Evolutionary conservation across 2,329 filamentous ascomycete species (phyloP).

Genomic region (Ceratocystis alfenasii): DNA sequence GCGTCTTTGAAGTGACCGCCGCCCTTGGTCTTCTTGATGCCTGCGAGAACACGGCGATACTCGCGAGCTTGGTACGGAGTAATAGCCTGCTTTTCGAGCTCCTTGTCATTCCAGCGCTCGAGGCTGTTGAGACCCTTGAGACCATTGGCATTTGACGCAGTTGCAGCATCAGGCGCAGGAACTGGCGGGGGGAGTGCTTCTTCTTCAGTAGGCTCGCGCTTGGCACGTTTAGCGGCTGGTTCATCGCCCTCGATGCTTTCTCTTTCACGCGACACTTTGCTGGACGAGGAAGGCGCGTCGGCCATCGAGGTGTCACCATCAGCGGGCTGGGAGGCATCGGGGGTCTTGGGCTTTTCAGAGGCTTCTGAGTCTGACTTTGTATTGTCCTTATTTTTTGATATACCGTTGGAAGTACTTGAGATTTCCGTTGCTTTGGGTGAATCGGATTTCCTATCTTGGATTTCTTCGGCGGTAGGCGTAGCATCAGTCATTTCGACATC

Average conservation of each 20-base stretch:
- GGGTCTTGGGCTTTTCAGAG: conserved; percentile 10
- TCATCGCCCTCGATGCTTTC: conserved; percentile 58
- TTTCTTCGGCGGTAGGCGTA: background rate
- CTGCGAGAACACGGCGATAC: conserved; percentile 53
- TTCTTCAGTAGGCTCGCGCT: conserved; percentile 48
- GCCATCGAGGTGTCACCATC: conserved; percentile 25
- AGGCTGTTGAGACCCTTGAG: conserved; percentile 28
- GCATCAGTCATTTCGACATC: conserved; percentile 13
- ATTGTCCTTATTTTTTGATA: background rate
- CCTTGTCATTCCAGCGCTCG: conserved; percentile 33
- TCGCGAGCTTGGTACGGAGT: conserved; percentile 49
- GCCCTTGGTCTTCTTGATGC: conserved; percentile 76
- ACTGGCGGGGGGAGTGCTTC: conserved; percentile 28
- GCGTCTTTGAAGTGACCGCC: conserved; percentile 65
- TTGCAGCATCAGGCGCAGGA: conserved; percentile 25
- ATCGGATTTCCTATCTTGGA: background rate
- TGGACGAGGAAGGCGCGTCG: conserved; percentile 37
- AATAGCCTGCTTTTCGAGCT: conserved; percentile 39
- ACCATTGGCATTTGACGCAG: conserved; percentile 22
- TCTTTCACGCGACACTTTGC: conserved; percentile 60
- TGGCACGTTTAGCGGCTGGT: conserved; percentile 68
- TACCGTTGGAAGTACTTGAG: background rate
- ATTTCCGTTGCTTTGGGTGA: background rate
- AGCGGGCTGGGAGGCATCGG: conserved; percentile 24
- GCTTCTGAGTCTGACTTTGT: background rate